Percentiles rank a stretch among this genome's conserved stretches.
Conservation (phyloP, 495 filamentous ascomycete genomes). For the Daldinia bambusicola region DNA sequence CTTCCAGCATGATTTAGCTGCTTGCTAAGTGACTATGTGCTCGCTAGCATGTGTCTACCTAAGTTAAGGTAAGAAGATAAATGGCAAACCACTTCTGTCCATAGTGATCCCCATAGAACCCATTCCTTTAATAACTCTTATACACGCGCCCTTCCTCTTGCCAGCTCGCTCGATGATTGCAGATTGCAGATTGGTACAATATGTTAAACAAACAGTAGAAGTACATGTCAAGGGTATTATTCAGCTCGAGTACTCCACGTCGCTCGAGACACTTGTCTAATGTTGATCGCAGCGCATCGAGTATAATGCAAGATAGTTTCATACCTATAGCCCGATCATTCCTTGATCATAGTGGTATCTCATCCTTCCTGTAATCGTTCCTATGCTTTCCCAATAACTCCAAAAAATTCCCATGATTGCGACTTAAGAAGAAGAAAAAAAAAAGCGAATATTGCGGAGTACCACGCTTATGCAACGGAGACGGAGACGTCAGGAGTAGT, state of each 20-base stretch:
- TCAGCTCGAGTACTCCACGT: slow-evolving; percentile 35
- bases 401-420: slow-evolving; percentile 38
- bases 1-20: neutral
- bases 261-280: slow-evolving; percentile 26
- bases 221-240: slow-evolving; percentile 47
- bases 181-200: slow-evolving; percentile 40
- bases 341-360: slow-evolving; percentile 44
- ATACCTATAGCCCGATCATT: slow-evolving; percentile 35
- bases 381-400: slow-evolving; percentile 40
- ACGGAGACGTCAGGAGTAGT: slow-evolving; percentile 30
- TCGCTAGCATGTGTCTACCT: neutral
- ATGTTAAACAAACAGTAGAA: slow-evolving; percentile 45
- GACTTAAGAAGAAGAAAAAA: slow-evolving; percentile 19
- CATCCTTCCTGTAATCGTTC: slow-evolving; percentile 32
- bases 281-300: slow-evolving; percentile 24
- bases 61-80: neutral
- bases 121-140: neutral
- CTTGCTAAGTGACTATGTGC: neutral
- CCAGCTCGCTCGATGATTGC: slow-evolving; percentile 17
- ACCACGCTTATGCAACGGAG: slow-evolving; percentile 31
- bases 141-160: slow-evolving; percentile 5
- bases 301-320: slow-evolving; percentile 31
- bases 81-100: neutral
- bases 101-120: neutral
- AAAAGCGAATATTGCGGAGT: slow-evolving; percentile 23